These are phyloP conservation scores for Phytopythium ostracodes DNA, from an alignment of 352 stramenopile genomes.

Conservation along the genomic window DNA sequence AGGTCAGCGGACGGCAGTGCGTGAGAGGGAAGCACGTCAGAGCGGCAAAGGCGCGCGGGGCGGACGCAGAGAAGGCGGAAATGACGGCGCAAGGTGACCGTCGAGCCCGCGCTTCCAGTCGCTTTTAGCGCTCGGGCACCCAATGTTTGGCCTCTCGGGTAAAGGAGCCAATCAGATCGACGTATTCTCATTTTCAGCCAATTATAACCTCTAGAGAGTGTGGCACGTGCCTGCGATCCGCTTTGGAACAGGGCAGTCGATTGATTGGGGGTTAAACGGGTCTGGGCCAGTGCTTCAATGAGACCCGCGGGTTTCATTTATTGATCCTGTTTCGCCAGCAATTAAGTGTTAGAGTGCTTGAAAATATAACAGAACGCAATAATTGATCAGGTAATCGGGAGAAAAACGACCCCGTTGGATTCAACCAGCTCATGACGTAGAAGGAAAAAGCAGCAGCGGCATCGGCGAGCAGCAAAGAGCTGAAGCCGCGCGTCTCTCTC, in stretches of 20 bases:
- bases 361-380: too few relatives aligned
- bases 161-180: neutral
- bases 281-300: neutral
- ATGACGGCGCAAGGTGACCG: neutral
- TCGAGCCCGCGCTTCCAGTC: slow-evolving; percentile 4
- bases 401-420: neutral
- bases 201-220: neutral
- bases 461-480: too few relatives aligned
- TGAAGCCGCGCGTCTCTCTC: neutral
- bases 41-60: neutral
- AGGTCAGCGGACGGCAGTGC: too few relatives aligned
- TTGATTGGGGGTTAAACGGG: neutral
- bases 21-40: neutral
- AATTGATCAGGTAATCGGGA: too few relatives aligned
- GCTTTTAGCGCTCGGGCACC: neutral
- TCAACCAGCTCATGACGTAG: neutral
- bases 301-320: neutral
- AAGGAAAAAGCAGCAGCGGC: neutral
- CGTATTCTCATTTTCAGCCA: neutral
- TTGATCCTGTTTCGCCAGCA: neutral
- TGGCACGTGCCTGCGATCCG: neutral
- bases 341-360: too few relatives aligned
- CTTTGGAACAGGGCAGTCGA: neutral
- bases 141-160: neutral
- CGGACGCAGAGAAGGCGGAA: slow-evolving; percentile 4